Base-by-base conservation (phyloP, 805 yeast species). In the Scheffersomyces amazonensis region DNA sequence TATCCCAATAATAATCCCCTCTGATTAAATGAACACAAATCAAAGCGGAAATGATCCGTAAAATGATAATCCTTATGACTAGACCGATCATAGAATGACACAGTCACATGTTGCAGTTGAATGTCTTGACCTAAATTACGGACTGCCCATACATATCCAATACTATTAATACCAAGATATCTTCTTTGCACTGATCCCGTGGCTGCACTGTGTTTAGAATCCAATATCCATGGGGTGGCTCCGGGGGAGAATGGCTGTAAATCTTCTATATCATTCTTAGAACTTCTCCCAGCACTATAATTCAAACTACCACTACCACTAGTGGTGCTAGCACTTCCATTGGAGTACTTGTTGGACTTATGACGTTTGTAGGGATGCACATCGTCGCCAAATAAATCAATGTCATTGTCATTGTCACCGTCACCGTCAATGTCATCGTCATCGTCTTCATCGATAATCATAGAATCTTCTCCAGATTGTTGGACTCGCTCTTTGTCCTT, bases 81-180 rank as follows among this genome's bases (percentile, higher is more conserved):
- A 0, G 87, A 79, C 37, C 83, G 70, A 56, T 91, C 97, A 53
- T 87, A 88, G 53, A 93, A 91, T 11, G 87, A 78, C 2, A 90
- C 87, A 0, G 96, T 90, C n/a, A 91, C 71, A 28, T 90, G 80
- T 42, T 80, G 76, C 47, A 79, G 68, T 34, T 31, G 16, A 20
- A 44, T 44, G 2, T 47, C 53, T n/a, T 36, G 39, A 13, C 42
- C 41, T 4, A 37, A 37, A 16, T 52, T 54, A 36, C 76, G 73
- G 10, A 87, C 93, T 0, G 88, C 71, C 78, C 95, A 85, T 0
- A 81, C 83, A 54, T 87, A 86, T 0, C 97, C 99, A 20, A 80
- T 65, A 8, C 83, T 69, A 49, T 87, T 87, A 73, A 90, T 87
- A 16, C 88, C 79, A 29, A 91, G 62, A 51, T 88, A 90, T 37